Base-by-base conservation (phyloP, 2,329 filamentous ascomycete genomes). In the Trichoderma sp. region DNA sequence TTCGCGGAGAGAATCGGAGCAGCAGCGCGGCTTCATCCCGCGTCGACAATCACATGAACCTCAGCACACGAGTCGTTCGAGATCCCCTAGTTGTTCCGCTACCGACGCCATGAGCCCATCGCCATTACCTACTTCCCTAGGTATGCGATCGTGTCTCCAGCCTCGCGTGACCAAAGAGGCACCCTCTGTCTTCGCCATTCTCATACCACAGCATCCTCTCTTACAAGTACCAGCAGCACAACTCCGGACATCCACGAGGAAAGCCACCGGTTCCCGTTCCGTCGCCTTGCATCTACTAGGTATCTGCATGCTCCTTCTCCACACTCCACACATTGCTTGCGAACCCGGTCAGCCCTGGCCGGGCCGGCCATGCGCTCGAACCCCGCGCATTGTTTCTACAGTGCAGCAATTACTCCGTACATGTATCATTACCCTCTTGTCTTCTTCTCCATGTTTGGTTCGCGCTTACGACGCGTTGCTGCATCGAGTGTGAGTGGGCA, bases 1-100 rank as follows among this genome's bases (percentile, higher is more conserved):
- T 41, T n/a, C 14, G 39, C 60, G 61, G 61, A 65, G 61, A 59
- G 55, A 64, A 67, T 64, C 61, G 61, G 65, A 64, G 57, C 59
- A 41, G 28, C 26, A 30, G 28, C 51, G 39, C 21, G 21, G 55
- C 62, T 56, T 50, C 65, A 57, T 21, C 41, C 55, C 55, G 17
- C 43, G 26, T 45, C 17, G 50, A 30, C 28, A n/a, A 52, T 4
- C 12, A 14, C 12, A 4, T 24, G 14, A 39, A 10, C 5, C 10
- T 5, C 2, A 39, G 12, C 12, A 39, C 34, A 14, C 34, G 34
- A 39, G 34, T 39, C 34, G 34, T 39, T 5, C 34, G 14, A 39
- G 12, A 39, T 39, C 4, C 30, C 30, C 1, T 14, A 39, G 34
- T 14, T 10, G 34, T 39, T 39, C 12, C 34, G 34, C 12, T 39